These are phyloP conservation scores for Blepharisma japonicum DNA, from an alignment of 73 alveolate genomes.

Conservation along the genomic window DNA sequence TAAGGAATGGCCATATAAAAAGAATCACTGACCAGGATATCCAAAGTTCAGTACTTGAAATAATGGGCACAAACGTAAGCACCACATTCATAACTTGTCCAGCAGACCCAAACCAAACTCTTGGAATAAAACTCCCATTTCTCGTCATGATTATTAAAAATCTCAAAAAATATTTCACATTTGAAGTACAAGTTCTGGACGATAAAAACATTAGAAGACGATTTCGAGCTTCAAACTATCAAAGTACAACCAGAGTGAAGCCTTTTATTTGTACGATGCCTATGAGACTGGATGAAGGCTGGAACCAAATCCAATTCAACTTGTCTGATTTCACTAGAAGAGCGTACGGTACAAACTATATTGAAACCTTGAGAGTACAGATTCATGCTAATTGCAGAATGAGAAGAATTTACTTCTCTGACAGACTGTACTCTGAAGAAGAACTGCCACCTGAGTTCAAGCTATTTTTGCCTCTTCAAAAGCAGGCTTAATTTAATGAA, in stretches of 20 bases:
- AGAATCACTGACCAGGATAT: conserved; percentile 96
- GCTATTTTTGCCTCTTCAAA: conserved; percentile 54
- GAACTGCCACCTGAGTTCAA: conserved; percentile 74
- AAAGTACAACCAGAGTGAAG: conserved; percentile 92
- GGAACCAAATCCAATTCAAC: conserved; percentile 68
- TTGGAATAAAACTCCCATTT: conserved; percentile 96
- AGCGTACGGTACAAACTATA: conserved; percentile 70
- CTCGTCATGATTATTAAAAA: conserved; percentile 93
- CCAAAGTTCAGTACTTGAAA: conserved; percentile 93
- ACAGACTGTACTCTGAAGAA: conserved; percentile 58
- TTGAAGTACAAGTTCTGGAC: conserved; percentile 96
- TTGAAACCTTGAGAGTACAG: conserved; percentile 54
- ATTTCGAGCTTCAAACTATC: conserved; percentile 96
- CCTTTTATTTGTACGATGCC: conserved; percentile 97
- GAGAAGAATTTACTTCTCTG: conserved; percentile 73
- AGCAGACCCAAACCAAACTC: conserved; percentile 89
- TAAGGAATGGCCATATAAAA: conserved; percentile 94
- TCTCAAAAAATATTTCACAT: conserved; percentile 94
- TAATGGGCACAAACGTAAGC: conserved; percentile 95
- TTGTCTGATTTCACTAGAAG: conserved; percentile 71
- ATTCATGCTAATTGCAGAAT: conserved; percentile 75
- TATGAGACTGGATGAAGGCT: conserved; percentile 74
- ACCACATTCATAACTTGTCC: conserved; percentile 94
- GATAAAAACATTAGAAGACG: conserved; percentile 96
- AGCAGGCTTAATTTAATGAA: conserved; percentile 26